Conservation (phyloP, 2,329 filamentous ascomycete genomes). For the Clonostachys byssicola region DNA sequence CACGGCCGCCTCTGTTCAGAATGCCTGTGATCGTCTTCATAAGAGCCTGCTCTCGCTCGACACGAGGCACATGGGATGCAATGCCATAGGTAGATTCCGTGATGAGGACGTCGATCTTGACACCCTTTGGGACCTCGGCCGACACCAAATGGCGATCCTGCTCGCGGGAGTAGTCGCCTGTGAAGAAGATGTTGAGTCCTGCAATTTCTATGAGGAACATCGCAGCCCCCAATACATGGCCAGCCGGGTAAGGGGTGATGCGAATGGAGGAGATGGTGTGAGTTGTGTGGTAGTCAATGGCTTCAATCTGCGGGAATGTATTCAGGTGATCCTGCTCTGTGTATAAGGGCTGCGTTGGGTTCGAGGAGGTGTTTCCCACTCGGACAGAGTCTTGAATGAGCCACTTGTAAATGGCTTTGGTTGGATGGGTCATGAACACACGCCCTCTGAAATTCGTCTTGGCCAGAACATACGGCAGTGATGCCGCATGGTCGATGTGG, state of each 20-base stretch:
- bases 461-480: constrained; percentile 92
- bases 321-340: constrained; percentile 93
- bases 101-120: constrained; percentile 94
- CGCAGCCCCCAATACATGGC: constrained; percentile 94
- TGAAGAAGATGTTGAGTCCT: constrained; percentile 94
- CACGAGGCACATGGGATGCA: constrained; percentile 83
- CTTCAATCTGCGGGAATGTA: constrained; percentile 91
- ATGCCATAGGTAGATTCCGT: constrained; percentile 98
- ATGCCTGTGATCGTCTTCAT: constrained; percentile 95
- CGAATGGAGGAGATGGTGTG: constrained; percentile 95
- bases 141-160: constrained; percentile 94
- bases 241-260: constrained; percentile 94
- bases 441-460: constrained; percentile 97
- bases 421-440: constrained; percentile 99
- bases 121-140: constrained; percentile 79
- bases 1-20: constrained; percentile 85
- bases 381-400: constrained; percentile 95
- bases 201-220: constrained; percentile 99
- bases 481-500: constrained; percentile 96
- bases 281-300: constrained; percentile 97
- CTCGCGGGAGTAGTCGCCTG: constrained; percentile 94
- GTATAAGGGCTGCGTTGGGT: constrained; percentile 72
- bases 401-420: constrained; percentile 99
- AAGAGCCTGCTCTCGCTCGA: constrained; percentile 86
- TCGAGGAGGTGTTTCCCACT: constrained; percentile 69